Conservation (phyloP, 1,139 yeast species). For the Yamadazyma taylorii region DNA sequence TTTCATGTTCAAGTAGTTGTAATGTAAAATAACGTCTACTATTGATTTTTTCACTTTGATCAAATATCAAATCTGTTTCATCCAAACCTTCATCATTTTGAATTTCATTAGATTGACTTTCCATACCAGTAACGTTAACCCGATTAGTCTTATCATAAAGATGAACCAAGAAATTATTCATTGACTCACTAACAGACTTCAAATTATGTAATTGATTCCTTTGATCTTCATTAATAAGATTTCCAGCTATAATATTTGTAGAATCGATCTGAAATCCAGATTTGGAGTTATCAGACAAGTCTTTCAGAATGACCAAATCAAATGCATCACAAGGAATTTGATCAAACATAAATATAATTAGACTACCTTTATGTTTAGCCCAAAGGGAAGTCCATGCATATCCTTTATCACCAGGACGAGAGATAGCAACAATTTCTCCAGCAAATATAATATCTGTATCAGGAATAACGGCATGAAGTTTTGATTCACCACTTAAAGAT, state of each 20-base stretch:
- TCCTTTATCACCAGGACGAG: constrained; percentile 48
- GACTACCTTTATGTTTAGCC: constrained; percentile 74
- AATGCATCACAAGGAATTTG: constrained; percentile 83
- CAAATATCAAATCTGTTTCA: constrained; percentile 14
- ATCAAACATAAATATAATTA: constrained; percentile 82
- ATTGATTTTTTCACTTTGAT: constrained; percentile 52
- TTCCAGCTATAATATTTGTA: constrained; percentile 43
- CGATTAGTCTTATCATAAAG: constrained; percentile 18
- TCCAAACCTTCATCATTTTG: constrained; percentile 9
- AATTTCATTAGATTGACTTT: constrained; percentile 7
- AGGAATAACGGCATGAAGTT: constrained; percentile 9
- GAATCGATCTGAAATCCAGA: constrained; percentile 31
- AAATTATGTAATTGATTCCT: constrained; percentile 22
- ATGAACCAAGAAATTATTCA: constrained; percentile 25
- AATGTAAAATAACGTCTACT: constrained; percentile 63
- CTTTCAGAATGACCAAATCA: constrained; percentile 52
- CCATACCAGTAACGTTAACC: constrained; percentile 8
- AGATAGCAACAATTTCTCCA: constrained; percentile 59
- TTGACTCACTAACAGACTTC: constrained; percentile 31
- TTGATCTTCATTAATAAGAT: constrained; percentile 28
- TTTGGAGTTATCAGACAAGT: constrained; percentile 11
- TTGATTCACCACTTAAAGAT: constrained; percentile 9
- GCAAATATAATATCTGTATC: constrained; percentile 39
- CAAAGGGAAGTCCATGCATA: constrained; percentile 81
- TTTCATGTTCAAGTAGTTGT: constrained; percentile 39